A percentile compares a stretch with the other conserved stretches of the same genome.
These are phyloP conservation scores for Wickerhamomyces strasburgensis DNA, from an alignment of 805 yeast genomes.

Conservation along the genomic window DNA sequence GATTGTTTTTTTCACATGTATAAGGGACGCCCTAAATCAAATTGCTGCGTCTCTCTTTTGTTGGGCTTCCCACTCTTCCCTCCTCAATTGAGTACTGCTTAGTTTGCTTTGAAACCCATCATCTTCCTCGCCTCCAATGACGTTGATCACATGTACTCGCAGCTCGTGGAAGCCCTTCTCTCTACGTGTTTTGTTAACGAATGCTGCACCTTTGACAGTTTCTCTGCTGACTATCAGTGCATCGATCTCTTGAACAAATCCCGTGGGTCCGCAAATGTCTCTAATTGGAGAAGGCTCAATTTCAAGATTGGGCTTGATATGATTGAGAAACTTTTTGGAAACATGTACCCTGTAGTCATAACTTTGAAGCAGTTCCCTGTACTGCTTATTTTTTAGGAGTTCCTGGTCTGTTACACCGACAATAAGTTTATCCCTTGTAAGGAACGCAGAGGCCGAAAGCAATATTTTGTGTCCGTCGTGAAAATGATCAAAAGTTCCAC, in stretches of 20 bases:
- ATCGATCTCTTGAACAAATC: constrained; percentile 63
- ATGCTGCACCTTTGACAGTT: constrained; percentile 67
- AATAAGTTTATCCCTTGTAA: constrained; percentile 52
- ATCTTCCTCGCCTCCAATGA: constrained; percentile 58
- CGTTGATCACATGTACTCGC: constrained; percentile 48
- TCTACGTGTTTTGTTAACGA: constrained; percentile 61
- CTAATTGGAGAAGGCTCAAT: constrained; percentile 59
- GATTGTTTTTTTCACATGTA: too few species aligned
- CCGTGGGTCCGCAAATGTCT: constrained; percentile 95
- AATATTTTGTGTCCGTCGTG: constrained; percentile 94
- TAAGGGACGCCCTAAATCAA: too few species aligned
- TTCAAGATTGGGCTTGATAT: constrained; percentile 40
- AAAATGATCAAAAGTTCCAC: constrained; percentile 95
- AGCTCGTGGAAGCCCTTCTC: constrained; percentile 51
- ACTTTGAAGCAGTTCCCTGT: constrained; percentile 55
- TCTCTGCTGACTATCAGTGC: constrained; percentile 80
- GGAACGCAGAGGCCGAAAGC: constrained; percentile 63
- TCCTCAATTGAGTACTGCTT: constrained; percentile 79
- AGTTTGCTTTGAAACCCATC: constrained; percentile 65
- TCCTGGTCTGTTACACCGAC: constrained; percentile 82
- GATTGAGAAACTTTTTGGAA: constrained; percentile 45
- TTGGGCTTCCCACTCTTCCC: constrained; percentile 21
- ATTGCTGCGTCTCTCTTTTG: constrained; percentile 1
- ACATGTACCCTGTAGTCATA: constrained; percentile 44
- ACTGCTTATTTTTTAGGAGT: constrained; percentile 71